Conservation (phyloP, 805 yeast genomes). For the Starmerella roubikii region DNA sequence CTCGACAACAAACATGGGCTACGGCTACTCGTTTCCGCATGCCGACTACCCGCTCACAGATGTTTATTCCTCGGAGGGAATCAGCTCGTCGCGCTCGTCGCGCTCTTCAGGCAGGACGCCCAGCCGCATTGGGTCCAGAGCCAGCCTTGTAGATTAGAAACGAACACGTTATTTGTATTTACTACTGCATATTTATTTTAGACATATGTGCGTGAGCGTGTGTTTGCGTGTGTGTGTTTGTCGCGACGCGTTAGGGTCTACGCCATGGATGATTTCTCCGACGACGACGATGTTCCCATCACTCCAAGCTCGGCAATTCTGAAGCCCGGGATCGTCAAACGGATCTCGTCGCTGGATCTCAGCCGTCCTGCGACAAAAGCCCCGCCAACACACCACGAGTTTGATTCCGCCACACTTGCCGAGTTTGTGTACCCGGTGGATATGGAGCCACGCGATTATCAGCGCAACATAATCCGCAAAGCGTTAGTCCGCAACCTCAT, state of each 20-base stretch:
- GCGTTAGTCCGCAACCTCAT: conserved; percentile 62
- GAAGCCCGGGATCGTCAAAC: background rate
- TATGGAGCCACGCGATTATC: conserved; percentile 74
- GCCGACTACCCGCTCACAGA: conserved; percentile 13
- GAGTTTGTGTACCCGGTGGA: conserved; percentile 76
- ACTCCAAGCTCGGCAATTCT: background rate
- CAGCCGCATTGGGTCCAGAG: conserved; percentile 18
- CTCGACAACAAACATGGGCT: conserved; percentile 13
- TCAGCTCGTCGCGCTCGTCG: conserved; percentile 9
- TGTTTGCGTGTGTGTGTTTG: too few species aligned
- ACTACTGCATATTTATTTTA: too few species aligned
- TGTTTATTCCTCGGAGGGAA: conserved; percentile 1
- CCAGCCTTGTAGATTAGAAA: conserved; percentile 1
- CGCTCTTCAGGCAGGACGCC: conserved; percentile 11
- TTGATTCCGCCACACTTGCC: conserved; percentile 30
- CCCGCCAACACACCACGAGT: conserved; percentile 28
- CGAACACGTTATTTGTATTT: too few species aligned
- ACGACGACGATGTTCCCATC: conserved; percentile 1
- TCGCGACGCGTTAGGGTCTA: too few species aligned
- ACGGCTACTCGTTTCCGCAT: conserved; percentile 16
- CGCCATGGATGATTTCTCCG: background rate
- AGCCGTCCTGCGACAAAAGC: background rate
- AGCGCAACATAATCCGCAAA: conserved; percentile 58
- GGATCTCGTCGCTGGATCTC: background rate
- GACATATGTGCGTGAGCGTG: too few species aligned